A percentile compares a stretch with the other conserved stretches of the same genome.
Conservation (phyloP, 2,329 filamentous ascomycete genomes). For the Fusarium sororula region DNA sequence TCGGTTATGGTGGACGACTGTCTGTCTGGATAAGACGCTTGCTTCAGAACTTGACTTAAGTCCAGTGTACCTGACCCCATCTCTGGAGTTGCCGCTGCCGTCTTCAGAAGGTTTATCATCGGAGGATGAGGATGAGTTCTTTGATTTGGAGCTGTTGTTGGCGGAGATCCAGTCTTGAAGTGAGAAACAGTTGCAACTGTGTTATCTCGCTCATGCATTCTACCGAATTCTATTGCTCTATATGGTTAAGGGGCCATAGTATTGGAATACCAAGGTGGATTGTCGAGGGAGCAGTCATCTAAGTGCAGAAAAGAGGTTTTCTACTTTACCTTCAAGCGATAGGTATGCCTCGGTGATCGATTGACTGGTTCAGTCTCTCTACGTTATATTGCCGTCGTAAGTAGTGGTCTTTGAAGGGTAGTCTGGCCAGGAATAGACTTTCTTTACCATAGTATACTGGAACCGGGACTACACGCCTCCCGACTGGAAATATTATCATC, state of each 20-base stretch:
- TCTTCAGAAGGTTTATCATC: neutral
- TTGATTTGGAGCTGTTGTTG: neutral
- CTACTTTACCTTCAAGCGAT: neutral
- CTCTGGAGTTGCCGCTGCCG: neutral
- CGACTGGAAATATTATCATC: fast-evolving
- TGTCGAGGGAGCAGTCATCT: fast-evolving
- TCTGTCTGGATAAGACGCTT: neutral
- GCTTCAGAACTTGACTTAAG: neutral
- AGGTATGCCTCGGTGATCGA: no score
- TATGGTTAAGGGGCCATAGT: neutral
- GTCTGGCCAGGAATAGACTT: neutral
- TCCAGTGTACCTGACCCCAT: fast-evolving
- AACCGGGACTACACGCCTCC: fast-evolving
- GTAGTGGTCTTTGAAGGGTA: neutral
- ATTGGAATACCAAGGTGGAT: neutral
- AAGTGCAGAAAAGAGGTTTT: neutral
- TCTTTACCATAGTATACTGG: neutral
- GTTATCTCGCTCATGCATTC: fast-evolving
- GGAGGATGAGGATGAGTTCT: neutral
- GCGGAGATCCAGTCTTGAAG: neutral
- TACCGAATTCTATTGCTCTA: fast-evolving
- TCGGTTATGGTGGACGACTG: neutral
- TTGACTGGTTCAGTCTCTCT: neutral
- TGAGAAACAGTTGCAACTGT: fast-evolving
- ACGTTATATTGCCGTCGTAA: neutral